phyloP scores from a whole-genome alignment of 176 grass and related monocot species.

The Thinopyrum elongatum region DNA sequence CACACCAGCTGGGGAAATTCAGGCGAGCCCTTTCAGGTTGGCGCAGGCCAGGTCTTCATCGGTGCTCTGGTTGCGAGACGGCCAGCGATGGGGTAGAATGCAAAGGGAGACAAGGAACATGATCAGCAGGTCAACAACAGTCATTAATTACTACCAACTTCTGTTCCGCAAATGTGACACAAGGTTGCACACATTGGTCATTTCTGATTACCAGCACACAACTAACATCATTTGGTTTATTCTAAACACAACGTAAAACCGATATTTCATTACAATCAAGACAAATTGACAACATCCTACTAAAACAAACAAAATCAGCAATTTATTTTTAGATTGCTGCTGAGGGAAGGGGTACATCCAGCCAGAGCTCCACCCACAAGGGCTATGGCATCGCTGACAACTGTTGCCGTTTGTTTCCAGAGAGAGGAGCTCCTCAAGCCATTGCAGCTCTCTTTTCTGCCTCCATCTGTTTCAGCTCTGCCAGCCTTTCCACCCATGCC shows the following conservation, averaged over 20 bases:
- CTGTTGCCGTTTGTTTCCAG: slow-evolving; percentile 6
- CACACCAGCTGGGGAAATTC: too few relatives aligned
- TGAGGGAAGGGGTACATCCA: slow-evolving; percentile 26
- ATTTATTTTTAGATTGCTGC: slow-evolving; percentile 26
- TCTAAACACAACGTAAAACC: slow-evolving; percentile 24
- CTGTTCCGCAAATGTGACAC: background rate
- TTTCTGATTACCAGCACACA: slow-evolving; percentile 14
- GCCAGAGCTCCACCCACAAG: slow-evolving; percentile 16
- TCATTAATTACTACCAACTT: background rate
- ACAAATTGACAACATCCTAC: background rate
- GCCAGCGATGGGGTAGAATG: background rate
- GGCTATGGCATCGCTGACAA: slow-evolving; percentile 14
- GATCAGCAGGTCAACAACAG: background rate
- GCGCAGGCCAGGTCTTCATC: too few relatives aligned
- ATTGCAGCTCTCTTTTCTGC: slow-evolving; percentile 62
- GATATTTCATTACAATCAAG: background rate
- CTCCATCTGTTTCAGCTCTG: slow-evolving; percentile 66
- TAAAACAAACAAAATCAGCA: background rate
- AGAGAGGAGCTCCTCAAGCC: slow-evolving; percentile 40
- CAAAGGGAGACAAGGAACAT: background rate
- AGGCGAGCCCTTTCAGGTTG: too few relatives aligned
- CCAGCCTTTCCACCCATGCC: slow-evolving; percentile 74
- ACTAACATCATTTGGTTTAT: slow-evolving; percentile 27
- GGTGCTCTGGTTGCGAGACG: too few relatives aligned
- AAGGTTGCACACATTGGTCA: background rate